Base-by-base conservation (phyloP, 768 basidiomycete genomes). In the Auricularia sp. region DNA sequence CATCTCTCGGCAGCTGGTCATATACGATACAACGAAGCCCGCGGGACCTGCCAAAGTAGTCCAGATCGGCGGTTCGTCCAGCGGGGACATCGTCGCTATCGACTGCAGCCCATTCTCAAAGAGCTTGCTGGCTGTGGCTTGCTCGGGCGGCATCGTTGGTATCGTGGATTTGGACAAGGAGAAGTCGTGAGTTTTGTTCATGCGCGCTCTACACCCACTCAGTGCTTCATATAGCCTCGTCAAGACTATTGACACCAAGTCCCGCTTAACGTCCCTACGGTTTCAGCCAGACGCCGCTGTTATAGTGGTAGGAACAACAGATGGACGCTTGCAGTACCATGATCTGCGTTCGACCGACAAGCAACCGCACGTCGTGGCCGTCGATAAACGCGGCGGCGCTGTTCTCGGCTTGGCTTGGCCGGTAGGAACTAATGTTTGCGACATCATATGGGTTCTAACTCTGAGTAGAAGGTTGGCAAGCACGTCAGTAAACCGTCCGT, bases 131-230 rank as follows among this genome's bases (percentile, higher is more conserved):
- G 85, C 85, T 2, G 80, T 81, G 53, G 83, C 81, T 1, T 85
- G 80, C 51, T 76, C 80, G 12, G 76, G 73, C 3, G 88, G 87
- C 1, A 74, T 76, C 53, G 77, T 91, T 11, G 78, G 74, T 3
- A 77, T 90, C 7, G 74, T 90, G 61, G 90, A 91, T 70, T 70
- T 91, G 29, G 87, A 91, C 61, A 90, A 89, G 71, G 87, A 90
- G 65, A 85, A 85, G 68, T 81, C 82, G 88, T 89, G 68, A 56
- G 81, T 72, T 7, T 8, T 16, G 21, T 44, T 8, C 39, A 1
- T 16, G 10, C 7, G 43, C 35, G 16, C 33, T 68, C 51, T 47
- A 34, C 23, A 54, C n/a, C 53, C 11, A 21, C 8, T 4, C 23
- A 44, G 47, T 65, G 10, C 34, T 63, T 29, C 36, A 54, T 4